These are phyloP conservation scores for Lolium perenne DNA, from an alignment of 176 grass and related monocot genomes.

Conservation along the genomic window DNA sequence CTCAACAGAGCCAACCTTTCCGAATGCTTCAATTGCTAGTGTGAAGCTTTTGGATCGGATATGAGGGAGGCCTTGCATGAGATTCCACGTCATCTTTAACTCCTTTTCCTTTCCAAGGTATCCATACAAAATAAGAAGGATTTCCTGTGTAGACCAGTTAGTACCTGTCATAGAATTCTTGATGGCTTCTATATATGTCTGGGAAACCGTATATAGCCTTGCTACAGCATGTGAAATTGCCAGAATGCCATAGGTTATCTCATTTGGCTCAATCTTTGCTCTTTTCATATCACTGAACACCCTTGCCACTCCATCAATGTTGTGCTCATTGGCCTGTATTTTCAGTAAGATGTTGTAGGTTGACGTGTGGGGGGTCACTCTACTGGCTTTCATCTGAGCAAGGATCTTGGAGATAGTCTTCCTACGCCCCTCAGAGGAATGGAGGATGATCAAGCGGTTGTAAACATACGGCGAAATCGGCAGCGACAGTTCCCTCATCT, in stretches of 20 bases:
- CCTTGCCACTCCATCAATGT: constrained; percentile 79
- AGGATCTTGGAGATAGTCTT: constrained; percentile 84
- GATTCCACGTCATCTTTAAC: constrained; percentile 70
- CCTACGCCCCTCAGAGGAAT: constrained; percentile 71
- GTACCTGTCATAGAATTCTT: constrained; percentile 73
- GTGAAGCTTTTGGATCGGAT: constrained; percentile 74
- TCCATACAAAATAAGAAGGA: constrained; percentile 86
- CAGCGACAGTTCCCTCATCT: constrained; percentile 77
- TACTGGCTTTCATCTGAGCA: constrained; percentile 80
- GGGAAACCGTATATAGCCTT: constrained; percentile 74
- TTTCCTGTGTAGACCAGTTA: constrained; percentile 94
- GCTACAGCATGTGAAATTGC: constrained; percentile 87
- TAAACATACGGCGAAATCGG: constrained; percentile 74
- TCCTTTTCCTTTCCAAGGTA: constrained; percentile 74
- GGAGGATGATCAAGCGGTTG: constrained; percentile 88
- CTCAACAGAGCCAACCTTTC: constrained; percentile 55
- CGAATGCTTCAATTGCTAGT: constrained; percentile 92
- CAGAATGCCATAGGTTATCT: constrained; percentile 90
- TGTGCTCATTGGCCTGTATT: constrained; percentile 84
- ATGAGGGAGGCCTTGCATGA: constrained; percentile 70
- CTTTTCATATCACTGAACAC: constrained; percentile 84
- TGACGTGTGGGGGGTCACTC: constrained; percentile 65
- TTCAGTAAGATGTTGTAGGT: constrained; percentile 97
- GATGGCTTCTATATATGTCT: constrained; percentile 85
- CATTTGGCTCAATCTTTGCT: constrained; percentile 85